Evolutionary conservation across 257 asterid species (phyloP).

Genomic region (Echium plantagineum): DNA sequence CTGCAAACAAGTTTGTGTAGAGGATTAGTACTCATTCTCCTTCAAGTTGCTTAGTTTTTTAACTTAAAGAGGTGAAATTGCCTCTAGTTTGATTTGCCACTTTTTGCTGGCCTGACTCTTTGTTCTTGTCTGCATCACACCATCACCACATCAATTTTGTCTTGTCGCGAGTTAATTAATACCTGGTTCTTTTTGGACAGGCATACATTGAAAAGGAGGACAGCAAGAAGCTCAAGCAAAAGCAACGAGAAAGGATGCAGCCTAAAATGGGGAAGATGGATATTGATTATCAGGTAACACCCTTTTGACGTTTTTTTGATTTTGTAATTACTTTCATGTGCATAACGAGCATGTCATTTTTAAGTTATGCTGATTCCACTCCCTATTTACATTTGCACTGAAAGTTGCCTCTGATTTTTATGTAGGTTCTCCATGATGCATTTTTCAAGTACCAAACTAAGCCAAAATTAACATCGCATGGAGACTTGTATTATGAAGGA

Average conservation of each 20-base stretch:
- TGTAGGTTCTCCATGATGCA: slow-evolving; percentile 93
- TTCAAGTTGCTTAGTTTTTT: background rate
- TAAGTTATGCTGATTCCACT: background rate
- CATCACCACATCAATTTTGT: background rate
- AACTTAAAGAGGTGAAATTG: background rate
- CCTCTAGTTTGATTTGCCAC: background rate
- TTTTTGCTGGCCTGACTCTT: background rate
- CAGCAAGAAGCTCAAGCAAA: slow-evolving; percentile 87
- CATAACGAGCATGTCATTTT: slow-evolving; percentile 1
- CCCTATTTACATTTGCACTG: slow-evolving; percentile 9
- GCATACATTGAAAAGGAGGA: slow-evolving; percentile 97
- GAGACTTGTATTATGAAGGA: slow-evolving; percentile 87
- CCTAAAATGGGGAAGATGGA: slow-evolving; percentile 99
- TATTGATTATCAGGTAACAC: slow-evolving; percentile 83
- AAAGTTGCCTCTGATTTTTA: slow-evolving; percentile 4
- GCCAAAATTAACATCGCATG: slow-evolving; percentile 83
- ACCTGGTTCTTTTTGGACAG: slow-evolving; percentile 25
- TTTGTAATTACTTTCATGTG: slow-evolving; percentile 2
- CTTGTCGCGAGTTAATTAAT: background rate
- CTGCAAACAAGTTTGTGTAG: background rate
- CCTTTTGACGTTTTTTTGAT: background rate
- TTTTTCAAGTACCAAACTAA: slow-evolving; percentile 93
- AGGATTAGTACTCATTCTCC: background rate
- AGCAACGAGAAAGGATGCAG: slow-evolving; percentile 98
- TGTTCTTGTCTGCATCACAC: background rate